Evolutionary conservation across 495 filamentous ascomycete genomes (phyloP), one percentile per base, ranked within the genome.

Genomic region (Platismatia glauca): DNA sequence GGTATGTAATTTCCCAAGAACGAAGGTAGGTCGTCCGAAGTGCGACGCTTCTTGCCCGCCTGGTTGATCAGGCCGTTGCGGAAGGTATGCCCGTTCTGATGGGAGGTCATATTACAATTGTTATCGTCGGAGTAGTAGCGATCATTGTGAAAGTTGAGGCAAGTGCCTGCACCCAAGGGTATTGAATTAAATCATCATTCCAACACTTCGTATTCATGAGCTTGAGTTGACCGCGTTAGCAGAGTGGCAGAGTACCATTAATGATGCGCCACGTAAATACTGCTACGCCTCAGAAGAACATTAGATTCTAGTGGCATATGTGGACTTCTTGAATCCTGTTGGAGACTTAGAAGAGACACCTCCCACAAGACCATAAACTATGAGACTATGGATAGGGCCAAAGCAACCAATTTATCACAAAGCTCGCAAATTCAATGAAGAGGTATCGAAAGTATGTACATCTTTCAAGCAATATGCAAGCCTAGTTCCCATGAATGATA

Each of bases 1-100:
- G 65, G 65, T n/a, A 67, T 50, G 44, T 67, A 67, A 44, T 37
- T 29, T 12, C 65, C 58, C 16, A 67, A 43, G 15, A 34, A 46
- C 1, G 57, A 38, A 55, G 65, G 57, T 12, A 64, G 22, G 12
- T 67, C 65, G 35, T 67, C 58, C 16, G 65, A 67, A 43, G 53
- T 59, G 18, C 65, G 65, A 16, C 65, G 57, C 16, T 67, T 67
- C 29, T 57, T 58, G 22, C 63, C 59, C 11, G 63, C 63, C 22
- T 61, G 48, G 4, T 48, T 56, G 39, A 65, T 65, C 58, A 65
- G 61, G 52, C 50, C 53, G 50, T 65, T 61, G 58, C 63, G 63
- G 15, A 61, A 57, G 29, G 46, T 24, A 20, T 61, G 50, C 43
- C n/a, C 55, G 41, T 60, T 37, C 43, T 60, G 58, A 41, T 56